These are phyloP conservation scores for Blastomyces silverae DNA, from an alignment of 2,329 filamentous ascomycete species.

Conservation along the genomic window DNA sequence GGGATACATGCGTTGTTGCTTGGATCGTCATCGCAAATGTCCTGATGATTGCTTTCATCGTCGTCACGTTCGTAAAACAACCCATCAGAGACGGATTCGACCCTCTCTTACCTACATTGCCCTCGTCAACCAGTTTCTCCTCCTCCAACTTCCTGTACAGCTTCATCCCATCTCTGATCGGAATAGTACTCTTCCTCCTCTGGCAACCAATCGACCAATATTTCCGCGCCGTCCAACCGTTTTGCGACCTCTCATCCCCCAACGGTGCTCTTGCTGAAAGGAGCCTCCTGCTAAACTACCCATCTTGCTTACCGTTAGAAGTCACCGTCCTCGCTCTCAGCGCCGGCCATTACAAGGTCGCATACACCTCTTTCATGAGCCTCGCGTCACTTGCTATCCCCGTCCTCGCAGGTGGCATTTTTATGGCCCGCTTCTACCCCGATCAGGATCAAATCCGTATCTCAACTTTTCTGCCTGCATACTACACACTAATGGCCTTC, in stretches of 20 bases:
- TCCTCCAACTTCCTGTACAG: conserved; percentile 81
- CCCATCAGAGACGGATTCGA: conserved; percentile 63
- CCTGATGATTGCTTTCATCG: conserved; percentile 63
- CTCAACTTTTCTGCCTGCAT: conserved; percentile 65
- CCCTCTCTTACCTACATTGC: conserved; percentile 58
- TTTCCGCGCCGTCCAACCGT: conserved; percentile 54
- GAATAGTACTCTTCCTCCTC: conserved; percentile 52
- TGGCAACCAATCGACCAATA: conserved; percentile 56
- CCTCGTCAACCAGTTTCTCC: conserved; percentile 63
- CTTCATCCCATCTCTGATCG: conserved; percentile 55
- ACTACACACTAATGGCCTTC: conserved; percentile 65
- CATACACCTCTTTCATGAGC: conserved; percentile 50
- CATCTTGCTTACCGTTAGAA: conserved; percentile 48
- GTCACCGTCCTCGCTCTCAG: conserved; percentile 48
- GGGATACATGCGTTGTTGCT: conserved; percentile 57
- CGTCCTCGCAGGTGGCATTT: conserved; percentile 54
- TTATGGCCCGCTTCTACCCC: conserved; percentile 55
- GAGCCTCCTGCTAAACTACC: conserved; percentile 53
- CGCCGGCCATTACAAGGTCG: conserved; percentile 53
- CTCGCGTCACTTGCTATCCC: conserved; percentile 49
- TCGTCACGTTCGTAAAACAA: conserved; percentile 69
- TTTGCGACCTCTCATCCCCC: conserved; percentile 47
- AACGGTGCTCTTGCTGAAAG: conserved; percentile 50
- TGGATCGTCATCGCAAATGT: conserved; percentile 56
- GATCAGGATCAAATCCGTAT: conserved; percentile 48